A percentile compares a stretch with the other conserved stretches of the same genome.
Conservation (phyloP, 331 rosid species). For the Malus hybrid region DNA sequence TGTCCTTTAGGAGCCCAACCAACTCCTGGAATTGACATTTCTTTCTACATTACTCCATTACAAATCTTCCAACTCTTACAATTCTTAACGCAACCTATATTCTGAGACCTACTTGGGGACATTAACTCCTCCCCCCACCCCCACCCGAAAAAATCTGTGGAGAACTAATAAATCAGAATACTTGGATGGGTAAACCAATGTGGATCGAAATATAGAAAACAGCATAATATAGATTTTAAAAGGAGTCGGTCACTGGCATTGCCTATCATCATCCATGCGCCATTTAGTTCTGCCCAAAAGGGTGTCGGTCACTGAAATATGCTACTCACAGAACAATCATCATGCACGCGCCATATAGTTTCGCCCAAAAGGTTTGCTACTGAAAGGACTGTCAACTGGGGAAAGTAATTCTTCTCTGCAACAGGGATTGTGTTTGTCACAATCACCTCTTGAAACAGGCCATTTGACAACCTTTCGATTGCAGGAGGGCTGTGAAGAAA, state of each 20-base stretch:
- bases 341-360: conserved; percentile 97
- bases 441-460: conserved; percentile 93
- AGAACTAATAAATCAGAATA: not conserved
- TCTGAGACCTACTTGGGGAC: not conserved
- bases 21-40: not conserved
- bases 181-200: not conserved
- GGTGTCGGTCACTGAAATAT: conserved; percentile 58
- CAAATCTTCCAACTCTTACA: not conserved
- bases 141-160: too few species aligned
- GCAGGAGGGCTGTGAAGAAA: conserved; percentile 76
- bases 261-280: not conserved
- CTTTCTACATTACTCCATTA: not conserved
- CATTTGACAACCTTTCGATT: conserved; percentile 81
- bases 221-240: not conserved
- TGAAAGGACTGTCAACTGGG: conserved; percentile 87
- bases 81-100: not conserved
- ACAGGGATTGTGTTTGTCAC: conserved; percentile 83
- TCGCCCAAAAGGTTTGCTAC: conserved; percentile 94
- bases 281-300: too few species aligned
- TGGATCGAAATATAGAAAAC: not conserved
- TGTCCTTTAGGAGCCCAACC: not conserved
- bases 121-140: not conserved
- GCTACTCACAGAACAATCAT: conserved; percentile 86
- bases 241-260: not conserved
- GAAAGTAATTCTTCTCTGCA: conserved; percentile 73